Evolutionary conservation across 176 grass and related monocot species (phyloP), one percentile per base, ranked within the genome.

Genomic region (Eremochloa ophiuroides): DNA sequence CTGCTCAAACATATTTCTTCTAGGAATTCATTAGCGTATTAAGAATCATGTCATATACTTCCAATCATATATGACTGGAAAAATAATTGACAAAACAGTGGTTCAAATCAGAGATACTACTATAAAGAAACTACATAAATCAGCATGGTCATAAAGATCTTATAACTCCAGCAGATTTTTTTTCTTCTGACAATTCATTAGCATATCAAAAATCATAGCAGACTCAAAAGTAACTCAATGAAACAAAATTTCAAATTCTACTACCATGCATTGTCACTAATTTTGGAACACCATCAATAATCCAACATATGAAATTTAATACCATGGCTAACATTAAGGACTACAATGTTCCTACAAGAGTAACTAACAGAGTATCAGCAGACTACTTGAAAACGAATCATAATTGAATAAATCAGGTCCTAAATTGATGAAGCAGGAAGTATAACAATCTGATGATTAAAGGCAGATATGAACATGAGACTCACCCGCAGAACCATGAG

Each of bases 401-500:
- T 8, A 76, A 20, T 30, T 50, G 11, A 15, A 27, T 48, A 59
- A 43, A 26, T 17, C 33, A 73, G 29, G 29, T 31, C 70, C 20
- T 22, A 46, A 67, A 67, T 64, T 27, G 46, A 66, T 6, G 18
- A 53, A 34, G 6, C 34, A 66, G 5, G 13, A 53, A 42, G 10
- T 53, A 61, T 67, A 50, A 17, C 29, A 81, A 58, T 23, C 22
- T 27, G 50, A 38, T 29, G 74, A 77, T 66, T 31, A 68, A 37
- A 80, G 15, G 74, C 31, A 2, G 12, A 65, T 34, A 70, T 14
- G 1, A 85, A 81, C n/a, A 2, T n/a, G 37, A 65, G 11, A 61
- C 74, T 89, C 82, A 99, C 96, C 97, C 31, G 91, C 93, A 53
- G 90, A 79, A 74, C 97, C 97, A 87, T 99, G 97, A 73, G 97